These are phyloP conservation scores for Solanum ahanhuiri DNA, from an alignment of 257 asterid genomes.

Conservation along the genomic window DNA sequence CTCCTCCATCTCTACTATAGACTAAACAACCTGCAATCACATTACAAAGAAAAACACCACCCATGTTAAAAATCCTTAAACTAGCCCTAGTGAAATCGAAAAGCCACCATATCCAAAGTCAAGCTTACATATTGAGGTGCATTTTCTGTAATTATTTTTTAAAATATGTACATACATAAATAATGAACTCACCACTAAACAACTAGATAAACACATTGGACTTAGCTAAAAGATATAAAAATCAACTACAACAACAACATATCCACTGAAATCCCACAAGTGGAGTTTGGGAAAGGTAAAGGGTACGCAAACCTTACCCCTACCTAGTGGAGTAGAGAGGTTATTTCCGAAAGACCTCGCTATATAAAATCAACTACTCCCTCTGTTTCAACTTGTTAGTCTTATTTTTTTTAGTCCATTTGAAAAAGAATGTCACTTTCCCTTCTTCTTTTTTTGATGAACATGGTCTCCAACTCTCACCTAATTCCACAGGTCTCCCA, in stretches of 20 bases:
- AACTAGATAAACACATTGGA: background rate
- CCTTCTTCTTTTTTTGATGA: no score
- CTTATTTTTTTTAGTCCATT: background rate
- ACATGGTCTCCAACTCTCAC: no score
- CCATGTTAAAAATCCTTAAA: background rate
- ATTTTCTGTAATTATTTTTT: background rate
- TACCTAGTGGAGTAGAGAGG: background rate
- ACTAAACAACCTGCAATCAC: slow-evolving; percentile 15
- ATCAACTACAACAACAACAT: background rate
- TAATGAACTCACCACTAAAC: background rate
- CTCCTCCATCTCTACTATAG: slow-evolving; percentile 51
- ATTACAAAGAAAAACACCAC: background rate
- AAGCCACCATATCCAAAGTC: background rate
- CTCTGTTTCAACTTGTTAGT: background rate
- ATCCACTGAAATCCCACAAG: background rate
- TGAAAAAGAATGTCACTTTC: background rate
- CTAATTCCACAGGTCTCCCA: no score
- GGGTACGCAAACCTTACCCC: background rate
- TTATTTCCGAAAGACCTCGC: background rate
- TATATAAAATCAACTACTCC: background rate
- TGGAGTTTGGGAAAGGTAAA: background rate
- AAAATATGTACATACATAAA: background rate
- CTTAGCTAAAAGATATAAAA: background rate
- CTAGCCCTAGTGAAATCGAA: background rate
- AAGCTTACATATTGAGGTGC: background rate